Evolutionary conservation across 2,329 filamentous ascomycete species (phyloP).

Genomic region (Aspergillus brunneoviolaceus): DNA sequence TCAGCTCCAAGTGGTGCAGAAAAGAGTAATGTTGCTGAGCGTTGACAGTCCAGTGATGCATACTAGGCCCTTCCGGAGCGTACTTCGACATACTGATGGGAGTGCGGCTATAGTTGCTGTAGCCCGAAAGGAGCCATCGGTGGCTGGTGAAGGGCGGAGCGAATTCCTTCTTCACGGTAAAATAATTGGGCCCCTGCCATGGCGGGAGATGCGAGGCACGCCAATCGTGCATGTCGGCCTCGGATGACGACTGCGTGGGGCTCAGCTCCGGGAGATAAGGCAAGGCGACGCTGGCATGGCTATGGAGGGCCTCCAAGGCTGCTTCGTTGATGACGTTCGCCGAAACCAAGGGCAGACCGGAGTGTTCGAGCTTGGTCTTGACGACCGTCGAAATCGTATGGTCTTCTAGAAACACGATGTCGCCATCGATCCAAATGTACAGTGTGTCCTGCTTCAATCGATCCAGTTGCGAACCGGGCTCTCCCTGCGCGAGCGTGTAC

Average conservation of each 20-base stretch:
- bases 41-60: conserved; percentile 53
- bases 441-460: conserved; percentile 27
- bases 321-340: conserved; percentile 60
- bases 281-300: conserved; percentile 53
- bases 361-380: conserved; percentile 53
- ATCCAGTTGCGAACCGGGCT: conserved; percentile 15
- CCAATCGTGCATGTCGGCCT: conserved; percentile 27
- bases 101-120: conserved; percentile 40
- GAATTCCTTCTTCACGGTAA: conserved; percentile 29
- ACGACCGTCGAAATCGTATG: conserved; percentile 55
- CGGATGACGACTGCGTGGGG: conserved; percentile 18
- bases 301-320: conserved; percentile 55
- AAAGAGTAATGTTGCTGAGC: conserved; percentile 48
- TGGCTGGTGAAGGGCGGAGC: conserved; percentile 40
- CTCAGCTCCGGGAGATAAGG: conserved; percentile 54
- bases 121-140: conserved; percentile 51
- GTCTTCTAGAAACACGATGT: conserved; percentile 45
- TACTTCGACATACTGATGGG: conserved; percentile 54
- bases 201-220: conserved; percentile 33
- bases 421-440: conserved; percentile 47
- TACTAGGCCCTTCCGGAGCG: conserved; percentile 44
- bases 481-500: conserved; percentile 27
- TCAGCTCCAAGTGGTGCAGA: conserved; percentile 52
- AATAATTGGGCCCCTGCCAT: conserved; percentile 35
- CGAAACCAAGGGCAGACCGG: conserved; percentile 53